A percentile compares a stretch with the other conserved stretches of the same genome.
These are phyloP conservation scores for Irpex sp. DNA, from an alignment of 1,284 basidiomycete species.

Conservation along the genomic window DNA sequence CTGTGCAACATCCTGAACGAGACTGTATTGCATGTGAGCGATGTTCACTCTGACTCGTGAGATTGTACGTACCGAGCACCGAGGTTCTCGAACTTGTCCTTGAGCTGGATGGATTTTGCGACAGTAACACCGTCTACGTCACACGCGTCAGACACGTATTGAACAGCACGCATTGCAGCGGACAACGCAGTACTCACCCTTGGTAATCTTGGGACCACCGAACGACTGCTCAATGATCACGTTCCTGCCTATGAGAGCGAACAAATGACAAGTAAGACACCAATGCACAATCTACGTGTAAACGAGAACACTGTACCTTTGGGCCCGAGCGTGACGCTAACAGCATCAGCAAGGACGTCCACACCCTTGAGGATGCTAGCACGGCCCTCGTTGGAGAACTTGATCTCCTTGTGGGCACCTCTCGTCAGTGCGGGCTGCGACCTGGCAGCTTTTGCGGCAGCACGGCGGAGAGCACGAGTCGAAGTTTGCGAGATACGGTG, in stretches of 20 bases:
- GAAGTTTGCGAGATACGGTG: conserved; percentile 38
- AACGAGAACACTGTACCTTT: conserved; percentile 62
- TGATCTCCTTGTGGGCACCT: conserved; percentile 92
- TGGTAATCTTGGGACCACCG: conserved; percentile 97
- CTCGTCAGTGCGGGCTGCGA: conserved; percentile 50
- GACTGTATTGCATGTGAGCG: conserved; percentile 39
- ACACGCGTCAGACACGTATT: neutral
- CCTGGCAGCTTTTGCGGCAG: conserved; percentile 40
- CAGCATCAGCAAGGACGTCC: conserved; percentile 93
- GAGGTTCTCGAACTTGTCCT: conserved; percentile 99
- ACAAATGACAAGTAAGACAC: conserved; percentile 21
- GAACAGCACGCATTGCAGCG: neutral
- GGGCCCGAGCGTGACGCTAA: conserved; percentile 93
- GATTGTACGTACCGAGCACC: conserved; percentile 77
- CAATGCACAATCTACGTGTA: conserved; percentile 10
- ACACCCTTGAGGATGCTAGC: conserved; percentile 95
- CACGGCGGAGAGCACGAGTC: conserved; percentile 40
- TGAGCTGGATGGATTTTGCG: conserved; percentile 90
- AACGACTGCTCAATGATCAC: conserved; percentile 99
- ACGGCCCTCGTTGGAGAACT: conserved; percentile 95
- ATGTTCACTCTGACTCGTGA: neutral
- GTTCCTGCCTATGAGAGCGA: conserved; percentile 68
- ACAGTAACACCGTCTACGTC: conserved; percentile 92
- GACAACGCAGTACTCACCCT: conserved; percentile 51
- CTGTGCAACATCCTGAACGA: conserved; percentile 93